Conservation (phyloP, 208 protist genomes). For the Borovskyia barvae region DNA sequence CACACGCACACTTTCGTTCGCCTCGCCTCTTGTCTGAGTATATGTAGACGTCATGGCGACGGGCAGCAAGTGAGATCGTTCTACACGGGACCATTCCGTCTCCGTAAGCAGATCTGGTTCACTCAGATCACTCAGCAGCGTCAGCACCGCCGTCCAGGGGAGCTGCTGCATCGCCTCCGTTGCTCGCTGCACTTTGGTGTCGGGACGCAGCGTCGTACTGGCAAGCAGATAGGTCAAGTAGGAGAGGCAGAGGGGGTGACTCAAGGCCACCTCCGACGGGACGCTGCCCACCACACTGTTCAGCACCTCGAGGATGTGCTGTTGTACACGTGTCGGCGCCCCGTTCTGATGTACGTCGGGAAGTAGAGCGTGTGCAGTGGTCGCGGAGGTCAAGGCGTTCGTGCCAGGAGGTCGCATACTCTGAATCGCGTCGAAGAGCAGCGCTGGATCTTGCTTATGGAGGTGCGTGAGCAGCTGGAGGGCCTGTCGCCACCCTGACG, state of each 20-base stretch:
- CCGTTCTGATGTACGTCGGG: background rate
- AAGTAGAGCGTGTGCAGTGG: conserved; percentile 34
- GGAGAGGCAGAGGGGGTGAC: conserved; percentile 57
- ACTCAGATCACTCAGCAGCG: conserved; percentile 49
- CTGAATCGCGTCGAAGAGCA: conserved; percentile 61
- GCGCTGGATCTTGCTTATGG: conserved; percentile 53
- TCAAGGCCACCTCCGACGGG: conserved; percentile 46
- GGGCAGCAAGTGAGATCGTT: too few relatives aligned
- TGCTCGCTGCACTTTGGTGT: conserved; percentile 51
- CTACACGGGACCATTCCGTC: conserved; percentile 29
- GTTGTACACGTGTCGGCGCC: conserved; percentile 44
- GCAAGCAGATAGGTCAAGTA: conserved; percentile 76
- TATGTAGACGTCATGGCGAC: background rate
- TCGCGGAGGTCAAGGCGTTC: conserved; percentile 26
- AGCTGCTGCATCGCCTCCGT: conserved; percentile 34
- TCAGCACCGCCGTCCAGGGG: conserved; percentile 49
- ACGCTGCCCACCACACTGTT: conserved; percentile 58
- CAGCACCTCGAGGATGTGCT: conserved; percentile 51
- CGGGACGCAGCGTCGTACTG: conserved; percentile 56
- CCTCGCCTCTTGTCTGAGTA: background rate
- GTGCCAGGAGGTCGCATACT: conserved; percentile 61
- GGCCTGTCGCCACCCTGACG: conserved; percentile 44
- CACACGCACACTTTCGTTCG: background rate
- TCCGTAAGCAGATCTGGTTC: conserved; percentile 40
- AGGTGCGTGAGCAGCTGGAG: conserved; percentile 55